Percentiles rank a stretch among this genome's conserved stretches.
Conservation (phyloP, 2,329 filamentous ascomycete genomes). For the Fusarium temperatum region DNA sequence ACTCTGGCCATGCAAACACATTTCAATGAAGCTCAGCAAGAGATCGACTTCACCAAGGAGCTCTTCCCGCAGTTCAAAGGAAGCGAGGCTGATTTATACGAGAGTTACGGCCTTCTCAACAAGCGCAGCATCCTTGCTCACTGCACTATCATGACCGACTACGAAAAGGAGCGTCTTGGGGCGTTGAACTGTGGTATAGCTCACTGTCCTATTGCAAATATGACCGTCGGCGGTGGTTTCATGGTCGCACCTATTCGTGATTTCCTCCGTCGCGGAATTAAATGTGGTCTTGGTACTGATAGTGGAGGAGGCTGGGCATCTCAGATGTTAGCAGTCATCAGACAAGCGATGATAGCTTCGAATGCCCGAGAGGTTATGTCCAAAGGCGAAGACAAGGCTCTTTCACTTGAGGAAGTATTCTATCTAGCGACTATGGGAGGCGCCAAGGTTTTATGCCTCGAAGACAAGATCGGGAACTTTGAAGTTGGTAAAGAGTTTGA, state of each 20-base stretch:
- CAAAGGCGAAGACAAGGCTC: neutral
- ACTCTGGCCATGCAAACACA: slow-evolving; percentile 12
- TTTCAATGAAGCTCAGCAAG: slow-evolving; percentile 22
- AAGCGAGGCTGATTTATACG: slow-evolving; percentile 9
- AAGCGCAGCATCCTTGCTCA: slow-evolving; percentile 7
- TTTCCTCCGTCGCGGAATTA: slow-evolving; percentile 1
- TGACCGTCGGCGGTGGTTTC: slow-evolving; percentile 11
- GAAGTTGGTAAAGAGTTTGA: slow-evolving; percentile 15
- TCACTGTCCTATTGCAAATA: slow-evolving; percentile 14
- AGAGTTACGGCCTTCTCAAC: slow-evolving; percentile 10
- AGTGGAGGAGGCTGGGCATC: slow-evolving; percentile 20
- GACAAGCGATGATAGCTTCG: slow-evolving; percentile 15
- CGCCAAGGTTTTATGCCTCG: neutral
- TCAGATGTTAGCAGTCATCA: slow-evolving; percentile 9
- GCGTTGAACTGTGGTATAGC: neutral
- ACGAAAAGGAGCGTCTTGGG: neutral
- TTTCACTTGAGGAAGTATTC: slow-evolving; percentile 12
- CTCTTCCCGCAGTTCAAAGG: slow-evolving; percentile 12
- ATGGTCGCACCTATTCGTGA: slow-evolving; percentile 15
- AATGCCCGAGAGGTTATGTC: slow-evolving; percentile 5
- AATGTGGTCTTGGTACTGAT: slow-evolving; percentile 3
- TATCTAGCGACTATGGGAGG: slow-evolving; percentile 1
- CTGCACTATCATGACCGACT: slow-evolving; percentile 17
- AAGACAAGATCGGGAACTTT: neutral
- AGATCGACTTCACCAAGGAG: neutral